phyloP scores from a whole-genome alignment of 1,284 basidiomycete species.

The Testicularia cyperi region DNA sequence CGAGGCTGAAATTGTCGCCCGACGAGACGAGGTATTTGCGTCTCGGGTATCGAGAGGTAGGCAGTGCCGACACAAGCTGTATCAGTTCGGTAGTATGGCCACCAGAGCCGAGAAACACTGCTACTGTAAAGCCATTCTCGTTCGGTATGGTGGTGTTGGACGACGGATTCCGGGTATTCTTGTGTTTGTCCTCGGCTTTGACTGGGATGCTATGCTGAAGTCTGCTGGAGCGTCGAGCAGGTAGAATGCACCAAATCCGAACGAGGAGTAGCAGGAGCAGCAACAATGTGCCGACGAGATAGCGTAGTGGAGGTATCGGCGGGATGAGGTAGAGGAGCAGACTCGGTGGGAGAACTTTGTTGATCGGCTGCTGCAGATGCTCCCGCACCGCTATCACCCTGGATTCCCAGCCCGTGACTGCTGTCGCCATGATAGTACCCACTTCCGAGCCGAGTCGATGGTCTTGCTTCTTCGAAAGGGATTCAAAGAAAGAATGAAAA shows the following conservation, averaged over 20 bases:
- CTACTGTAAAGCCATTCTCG: conserved; percentile 54
- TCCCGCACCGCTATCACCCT: conserved; percentile 10
- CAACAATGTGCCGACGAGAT: not conserved
- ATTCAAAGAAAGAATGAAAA: too few relatives aligned
- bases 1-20: conserved; percentile 76
- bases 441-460: too few relatives aligned
- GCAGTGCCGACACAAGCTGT: conserved; percentile 73
- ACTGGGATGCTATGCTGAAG: too few relatives aligned
- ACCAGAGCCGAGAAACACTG: conserved; percentile 73
- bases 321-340: conserved; percentile 27
- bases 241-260: conserved; percentile 19
- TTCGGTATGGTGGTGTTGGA: too few relatives aligned
- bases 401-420: too few relatives aligned
- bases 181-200: not conserved
- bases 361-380: conserved; percentile 20
- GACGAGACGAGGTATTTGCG: conserved; percentile 80
- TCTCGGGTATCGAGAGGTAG: conserved; percentile 74
- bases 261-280: not conserved
- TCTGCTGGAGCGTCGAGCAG: not conserved
- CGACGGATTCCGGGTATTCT: not conserved
- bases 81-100: conserved; percentile 92
- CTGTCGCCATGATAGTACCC: too few relatives aligned
- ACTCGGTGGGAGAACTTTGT: conserved; percentile 25
- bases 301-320: conserved; percentile 13
- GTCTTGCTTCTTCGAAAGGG: too few relatives aligned